Evolutionary conservation across 768 basidiomycete genomes (phyloP), one percentile per base, ranked within the genome.

Genomic region (Tubosaeta sp.): DNA sequence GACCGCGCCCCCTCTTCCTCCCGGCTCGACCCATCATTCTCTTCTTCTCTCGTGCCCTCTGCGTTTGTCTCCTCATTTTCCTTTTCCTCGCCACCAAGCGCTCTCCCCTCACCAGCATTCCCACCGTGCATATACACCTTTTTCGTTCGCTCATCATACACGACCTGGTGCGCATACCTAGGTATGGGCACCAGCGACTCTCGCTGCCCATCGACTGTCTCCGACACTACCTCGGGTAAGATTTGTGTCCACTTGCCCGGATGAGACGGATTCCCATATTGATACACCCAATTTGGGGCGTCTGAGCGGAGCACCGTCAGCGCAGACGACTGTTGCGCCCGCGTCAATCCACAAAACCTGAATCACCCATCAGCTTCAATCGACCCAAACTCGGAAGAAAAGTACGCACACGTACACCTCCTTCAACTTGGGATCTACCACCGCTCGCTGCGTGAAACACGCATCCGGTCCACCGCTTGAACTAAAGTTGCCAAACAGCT

Each of bases 91-190:
- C 44, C 54, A 7, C 51, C 47, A 1, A 29, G 29, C 16, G 13
- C 53, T 44, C 59, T 56, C 12, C 59, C 64, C 39, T 71, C 60
- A 0, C 86, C 86, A 6, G 78, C 80, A 68, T 88, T 90, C 38
- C 89, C 89, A 3, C 90, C 90, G 59, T 90, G 88, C 70, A 90
- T 69, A 59, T 79, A 90, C 3, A 82, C 71, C 31, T 69, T 76
- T 55, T 74, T 78, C 39, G 78, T 76, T 24, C 64, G 68, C 1
- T 79, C 69, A 57, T 88, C 83, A 53, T 89, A 90, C 36, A 85
- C 85, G 12, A 89, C 80, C 64, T 90, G 87, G 59, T 90, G 86
- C 3, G 88, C 89, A 60, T 85, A 90, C 46, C 89, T 73, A 7
- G 88, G 78, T 4, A 71, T 54, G 0, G 89, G 87, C 35, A 72